phyloP scores from a whole-genome alignment of 2,329 filamentous ascomycete species.

The Macrophomina phaseolina region DNA sequence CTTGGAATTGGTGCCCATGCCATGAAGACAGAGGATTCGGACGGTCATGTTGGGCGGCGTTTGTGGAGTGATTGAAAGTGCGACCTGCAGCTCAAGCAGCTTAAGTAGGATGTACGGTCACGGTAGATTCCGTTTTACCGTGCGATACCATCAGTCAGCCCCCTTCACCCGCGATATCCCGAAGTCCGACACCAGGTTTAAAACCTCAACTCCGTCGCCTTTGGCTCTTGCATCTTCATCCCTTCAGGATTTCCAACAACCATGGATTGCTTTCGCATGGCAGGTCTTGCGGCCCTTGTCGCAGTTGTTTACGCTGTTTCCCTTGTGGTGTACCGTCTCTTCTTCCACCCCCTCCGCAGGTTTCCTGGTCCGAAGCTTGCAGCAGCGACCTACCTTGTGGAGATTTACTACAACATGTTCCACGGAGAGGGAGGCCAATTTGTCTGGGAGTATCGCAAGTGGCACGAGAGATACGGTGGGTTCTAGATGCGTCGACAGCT shows the following conservation, averaged over 20 bases:
- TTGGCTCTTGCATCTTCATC: not conserved
- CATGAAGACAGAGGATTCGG: conserved; percentile 42
- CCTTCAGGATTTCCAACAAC: too few relatives aligned
- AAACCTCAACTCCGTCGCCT: not conserved
- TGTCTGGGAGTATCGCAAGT: conserved; percentile 17
- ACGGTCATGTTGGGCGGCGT: not conserved
- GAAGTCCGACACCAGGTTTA: not conserved
- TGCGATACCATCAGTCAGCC: not conserved
- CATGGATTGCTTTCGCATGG: too few relatives aligned
- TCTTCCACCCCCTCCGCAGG: conserved; percentile 39
- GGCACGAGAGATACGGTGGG: conserved; percentile 29
- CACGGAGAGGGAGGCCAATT: conserved; percentile 27
- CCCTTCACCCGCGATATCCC: not conserved
- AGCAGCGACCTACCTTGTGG: conserved; percentile 31
- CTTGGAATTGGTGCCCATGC: conserved; percentile 41
- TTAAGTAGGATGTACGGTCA: not conserved
- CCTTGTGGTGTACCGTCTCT: conserved; percentile 35
- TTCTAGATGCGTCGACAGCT: not conserved
- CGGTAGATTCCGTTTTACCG: not conserved
- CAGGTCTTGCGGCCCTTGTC: too few relatives aligned
- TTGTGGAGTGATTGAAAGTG: not conserved
- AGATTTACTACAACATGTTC: conserved; percentile 34
- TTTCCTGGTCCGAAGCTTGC: conserved; percentile 41
- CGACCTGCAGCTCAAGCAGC: not conserved
- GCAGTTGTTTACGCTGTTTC: not conserved